Conservation (phyloP, 1,139 yeast species). For the Kodamaea arcana region DNA sequence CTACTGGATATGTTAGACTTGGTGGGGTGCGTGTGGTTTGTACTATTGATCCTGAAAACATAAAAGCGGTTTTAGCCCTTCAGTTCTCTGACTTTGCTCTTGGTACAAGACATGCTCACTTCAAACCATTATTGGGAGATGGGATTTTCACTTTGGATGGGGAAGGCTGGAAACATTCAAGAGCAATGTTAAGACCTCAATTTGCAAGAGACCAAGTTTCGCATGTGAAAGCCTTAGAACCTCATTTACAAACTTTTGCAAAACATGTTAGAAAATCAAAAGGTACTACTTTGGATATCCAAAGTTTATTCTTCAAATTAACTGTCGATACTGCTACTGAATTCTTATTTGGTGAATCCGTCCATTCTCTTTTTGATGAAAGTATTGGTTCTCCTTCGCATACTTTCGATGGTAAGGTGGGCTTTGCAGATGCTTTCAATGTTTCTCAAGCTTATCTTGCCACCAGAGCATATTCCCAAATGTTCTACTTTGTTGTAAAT, state of each 20-base stretch:
- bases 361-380: conserved; percentile 34
- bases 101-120: conserved; percentile 21
- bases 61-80: conserved; percentile 23
- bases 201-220: conserved; percentile 26
- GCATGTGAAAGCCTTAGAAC: conserved; percentile 24
- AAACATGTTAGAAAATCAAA: conserved; percentile 13
- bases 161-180: conserved; percentile 24
- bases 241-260: conserved; percentile 19
- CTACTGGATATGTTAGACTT: conserved; percentile 9
- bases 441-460: conserved; percentile 34
- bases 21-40: conserved; percentile 13
- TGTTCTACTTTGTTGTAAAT: conserved; percentile 30
- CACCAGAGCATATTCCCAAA: conserved; percentile 34
- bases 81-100: conserved; percentile 24
- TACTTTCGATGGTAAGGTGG: conserved; percentile 27
- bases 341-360: conserved; percentile 55
- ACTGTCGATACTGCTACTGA: conserved; percentile 60
- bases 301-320: conserved; percentile 44
- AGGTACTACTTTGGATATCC: conserved; percentile 38
- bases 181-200: conserved; percentile 27
- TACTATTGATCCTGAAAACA: conserved; percentile 22
- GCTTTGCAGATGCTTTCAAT: conserved; percentile 44
- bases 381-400: conserved; percentile 14
- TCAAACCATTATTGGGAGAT: conserved; percentile 21
- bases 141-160: conserved; percentile 27